Evolutionary conservation across 495 filamentous ascomycete species (phyloP), one percentile per base, ranked within the genome.

Genomic region (Chlorociboria aeruginascens): DNA sequence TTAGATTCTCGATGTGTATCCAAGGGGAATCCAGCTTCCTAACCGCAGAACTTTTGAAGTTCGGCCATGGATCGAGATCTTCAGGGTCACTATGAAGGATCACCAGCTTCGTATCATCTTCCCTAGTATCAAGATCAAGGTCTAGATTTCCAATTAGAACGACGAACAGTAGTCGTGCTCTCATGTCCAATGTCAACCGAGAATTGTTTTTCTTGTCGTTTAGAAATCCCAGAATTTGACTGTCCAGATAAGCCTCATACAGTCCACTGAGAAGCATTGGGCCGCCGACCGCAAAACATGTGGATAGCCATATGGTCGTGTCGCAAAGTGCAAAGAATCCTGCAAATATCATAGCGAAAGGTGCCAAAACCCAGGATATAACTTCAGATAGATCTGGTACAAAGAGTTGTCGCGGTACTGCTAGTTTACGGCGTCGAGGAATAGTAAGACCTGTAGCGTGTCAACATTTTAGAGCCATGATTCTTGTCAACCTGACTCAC

Each of bases 191-290:
- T 34, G 51, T 53, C 3, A 49, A 29, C 6, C 35, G 29, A 8
- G 9, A 17, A 16, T 46, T 53, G 1, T 40, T 13, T 8, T 8
- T 34, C 33, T 49, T 53, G 8, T 53, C 33, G 1, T 14, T 28
- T 6, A 55, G 32, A 33, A 48, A 55, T 0, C 33, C 29, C 17
- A 56, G 32, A n/a, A 68, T 52, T 39, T 55, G 56, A 3, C 56
- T 38, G 39, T 69, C 66, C 0, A 69, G 55, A n/a, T 49, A 57
- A 14, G 65, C 64, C 45, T 69, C 65, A 37, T 65, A 67, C 2
- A 68, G 51, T 0, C 64, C 66, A 33, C 64, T 65, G 6, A 68
- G 29, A 16, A 68, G 25, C 61, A 68, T 69, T 0, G 66, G 67
- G 0, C 66, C 60, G 0, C 64, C 58, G 32, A 67, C 58, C 3